Conservation (phyloP, 331 rosid species). For the Telfairia occidentalis region DNA sequence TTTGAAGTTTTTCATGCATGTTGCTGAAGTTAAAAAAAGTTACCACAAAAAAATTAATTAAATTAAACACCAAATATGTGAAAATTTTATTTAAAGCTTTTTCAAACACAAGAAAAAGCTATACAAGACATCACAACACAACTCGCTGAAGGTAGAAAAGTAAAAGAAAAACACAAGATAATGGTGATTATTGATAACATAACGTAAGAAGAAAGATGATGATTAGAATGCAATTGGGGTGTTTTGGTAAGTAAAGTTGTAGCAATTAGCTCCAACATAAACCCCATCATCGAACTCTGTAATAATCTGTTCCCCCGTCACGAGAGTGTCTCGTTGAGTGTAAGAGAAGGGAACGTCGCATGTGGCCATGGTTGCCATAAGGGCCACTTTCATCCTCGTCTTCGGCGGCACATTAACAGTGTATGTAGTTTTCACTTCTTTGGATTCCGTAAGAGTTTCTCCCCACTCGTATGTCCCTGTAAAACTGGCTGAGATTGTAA, state of each 20-base stretch:
- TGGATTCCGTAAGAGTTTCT: background rate
- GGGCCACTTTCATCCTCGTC: background rate
- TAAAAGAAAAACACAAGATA: too few species aligned
- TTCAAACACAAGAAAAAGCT: too few species aligned
- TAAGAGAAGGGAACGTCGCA: slow-evolving; percentile 13
- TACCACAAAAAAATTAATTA: too few species aligned
- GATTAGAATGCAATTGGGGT: too few species aligned
- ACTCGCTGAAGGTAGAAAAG: too few species aligned
- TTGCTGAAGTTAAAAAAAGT: too few species aligned
- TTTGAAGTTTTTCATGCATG: too few species aligned
- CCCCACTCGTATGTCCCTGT: background rate
- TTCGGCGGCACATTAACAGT: background rate
- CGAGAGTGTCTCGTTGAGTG: background rate
- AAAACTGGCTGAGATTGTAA: background rate
- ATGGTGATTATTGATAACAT: too few species aligned
- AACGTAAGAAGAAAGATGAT: too few species aligned
- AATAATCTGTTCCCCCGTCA: background rate
- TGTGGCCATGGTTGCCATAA: background rate
- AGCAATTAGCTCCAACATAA: background rate
- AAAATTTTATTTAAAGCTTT: too few species aligned
- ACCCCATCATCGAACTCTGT: background rate
- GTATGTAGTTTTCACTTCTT: background rate
- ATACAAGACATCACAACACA: too few species aligned
- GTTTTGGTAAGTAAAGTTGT: background rate
- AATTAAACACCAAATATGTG: too few species aligned